Percentiles rank a stretch among this genome's conserved stretches.
Evolutionary conservation across 768 basidiomycete genomes (phyloP).

Genomic region (Pleurotus sapidus): DNA sequence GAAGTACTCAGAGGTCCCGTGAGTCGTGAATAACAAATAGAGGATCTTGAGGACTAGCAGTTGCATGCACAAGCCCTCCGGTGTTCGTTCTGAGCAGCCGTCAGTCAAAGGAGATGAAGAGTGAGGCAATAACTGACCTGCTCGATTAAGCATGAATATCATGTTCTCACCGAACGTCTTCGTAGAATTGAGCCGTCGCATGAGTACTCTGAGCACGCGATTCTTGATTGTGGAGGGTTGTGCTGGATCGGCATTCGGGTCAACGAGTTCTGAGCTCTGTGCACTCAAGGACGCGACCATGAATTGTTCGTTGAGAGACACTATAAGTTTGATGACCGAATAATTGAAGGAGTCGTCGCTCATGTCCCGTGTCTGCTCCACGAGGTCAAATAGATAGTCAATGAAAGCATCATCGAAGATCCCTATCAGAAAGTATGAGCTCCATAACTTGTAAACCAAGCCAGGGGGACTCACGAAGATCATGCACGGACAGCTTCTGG

Average conservation of each 20-base stretch:
- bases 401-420: slow-evolving; percentile 84
- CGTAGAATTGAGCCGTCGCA: slow-evolving; percentile 80
- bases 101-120: too few relatives aligned
- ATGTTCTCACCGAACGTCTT: slow-evolving; percentile 98
- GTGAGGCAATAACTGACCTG: slow-evolving; percentile 53
- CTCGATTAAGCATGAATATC: slow-evolving; percentile 98
- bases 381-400: slow-evolving; percentile 86
- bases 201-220: slow-evolving; percentile 78
- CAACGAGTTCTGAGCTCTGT: slow-evolving; percentile 20
- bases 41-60: slow-evolving; percentile 91
- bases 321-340: slow-evolving; percentile 91
- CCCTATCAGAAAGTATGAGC: slow-evolving; percentile 34
- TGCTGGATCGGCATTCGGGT: slow-evolving; percentile 10
- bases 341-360: slow-evolving; percentile 95
- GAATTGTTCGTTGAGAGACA: slow-evolving; percentile 96
- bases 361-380: slow-evolving; percentile 87
- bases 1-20: slow-evolving; percentile 92
- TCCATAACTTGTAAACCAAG: neutral
- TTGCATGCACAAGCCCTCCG: slow-evolving; percentile 94
- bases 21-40: slow-evolving; percentile 92
- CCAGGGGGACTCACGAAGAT: slow-evolving; percentile 62
- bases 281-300: slow-evolving; percentile 78
- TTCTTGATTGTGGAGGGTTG: slow-evolving; percentile 43
- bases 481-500: slow-evolving; percentile 74
- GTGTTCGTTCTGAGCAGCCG: slow-evolving; percentile 57